Evolutionary conservation across 305 asterid genomes (phyloP), one percentile per base, ranked within the genome.

Genomic region (Solanum hybrid): DNA sequence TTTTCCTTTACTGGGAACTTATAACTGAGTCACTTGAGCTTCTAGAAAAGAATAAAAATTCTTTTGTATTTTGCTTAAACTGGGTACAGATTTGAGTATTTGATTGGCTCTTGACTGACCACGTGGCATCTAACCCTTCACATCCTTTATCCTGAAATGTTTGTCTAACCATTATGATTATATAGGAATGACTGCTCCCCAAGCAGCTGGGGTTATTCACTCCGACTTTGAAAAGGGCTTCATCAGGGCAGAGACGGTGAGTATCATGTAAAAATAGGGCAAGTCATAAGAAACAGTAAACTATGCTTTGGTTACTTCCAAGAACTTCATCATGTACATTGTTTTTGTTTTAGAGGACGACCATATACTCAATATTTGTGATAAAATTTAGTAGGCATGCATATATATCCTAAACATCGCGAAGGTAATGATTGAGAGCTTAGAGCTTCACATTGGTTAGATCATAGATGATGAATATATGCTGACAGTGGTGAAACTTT

Each of bases 141-240:
- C 88, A 56, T 85, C 77, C 77, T 85, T 84, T 88, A 24, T 88
- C 38, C 56, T 79, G 64, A 79, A 79, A 88, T 88, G 11, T 78
- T 51, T 79, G 10, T 88, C 87, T 88, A 77, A 77, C 76, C 79
- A 79, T 79, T 76, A 88, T 79, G 32, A 51, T 78, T 88, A 60
- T 86, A 90, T 89, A 96, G 99, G 99, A 89, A 96, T 96, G 99
- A 97, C 99, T 88, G 99, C 99, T 82, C 99, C 99, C 89, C 97
- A 97, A 94, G 99, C 99, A 60, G 99, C 99, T 92, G 99, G 99
- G 42, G 98, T 97, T 78, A 97, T 97, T 91, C 99, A 97, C 94
- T 95, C 99, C 0, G 99, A 97, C 91, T 97, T 97, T 88, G 99
- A 97, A 92, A 95, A 98, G 92, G 99, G 99, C 89, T 97, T 97